These are phyloP conservation scores for Sporothrix mexicana DNA, from an alignment of 2,329 filamentous ascomycete species.

Conservation along the genomic window DNA sequence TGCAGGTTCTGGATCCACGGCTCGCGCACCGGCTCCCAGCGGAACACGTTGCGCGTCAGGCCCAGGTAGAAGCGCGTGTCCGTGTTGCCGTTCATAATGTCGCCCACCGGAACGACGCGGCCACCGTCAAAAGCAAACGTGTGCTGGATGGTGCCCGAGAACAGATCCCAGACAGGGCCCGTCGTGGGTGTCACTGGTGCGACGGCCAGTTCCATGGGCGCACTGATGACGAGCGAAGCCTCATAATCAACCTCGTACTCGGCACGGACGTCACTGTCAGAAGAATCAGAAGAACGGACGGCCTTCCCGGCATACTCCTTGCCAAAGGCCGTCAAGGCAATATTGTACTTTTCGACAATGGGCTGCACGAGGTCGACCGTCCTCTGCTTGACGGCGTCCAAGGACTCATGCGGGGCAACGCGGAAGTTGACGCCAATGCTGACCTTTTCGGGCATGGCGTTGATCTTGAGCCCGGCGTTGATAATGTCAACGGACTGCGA, in stretches of 20 bases:
- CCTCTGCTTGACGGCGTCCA: conserved; percentile 56
- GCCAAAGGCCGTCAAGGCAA: conserved; percentile 61
- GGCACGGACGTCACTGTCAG: conserved; percentile 38
- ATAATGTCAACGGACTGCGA: conserved; percentile 67
- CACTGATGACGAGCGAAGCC: conserved; percentile 48
- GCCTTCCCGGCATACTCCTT: neutral
- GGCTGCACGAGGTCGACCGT: conserved; percentile 55
- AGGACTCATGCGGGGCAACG: conserved; percentile 61
- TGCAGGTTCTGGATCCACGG: conserved; percentile 45
- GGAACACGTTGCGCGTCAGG: conserved; percentile 55
- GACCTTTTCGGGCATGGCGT: conserved; percentile 68
- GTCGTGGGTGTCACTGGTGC: conserved; percentile 48
- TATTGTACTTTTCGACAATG: conserved; percentile 61
- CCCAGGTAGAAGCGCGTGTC: conserved; percentile 54
- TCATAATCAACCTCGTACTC: conserved; percentile 50
- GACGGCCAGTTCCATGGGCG: conserved; percentile 44
- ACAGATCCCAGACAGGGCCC: conserved; percentile 41
- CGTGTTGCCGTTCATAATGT: conserved; percentile 58
- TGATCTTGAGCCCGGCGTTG: conserved; percentile 64
- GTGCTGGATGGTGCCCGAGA: conserved; percentile 43
- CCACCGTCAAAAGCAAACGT: conserved; percentile 38
- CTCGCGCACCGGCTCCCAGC: conserved; percentile 52
- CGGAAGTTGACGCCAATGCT: conserved; percentile 65
- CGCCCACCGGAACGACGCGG: conserved; percentile 57
- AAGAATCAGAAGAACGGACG: neutral